Conservation (phyloP, 495 filamentous ascomycete genomes). For the Penicillium verhagenii region DNA sequence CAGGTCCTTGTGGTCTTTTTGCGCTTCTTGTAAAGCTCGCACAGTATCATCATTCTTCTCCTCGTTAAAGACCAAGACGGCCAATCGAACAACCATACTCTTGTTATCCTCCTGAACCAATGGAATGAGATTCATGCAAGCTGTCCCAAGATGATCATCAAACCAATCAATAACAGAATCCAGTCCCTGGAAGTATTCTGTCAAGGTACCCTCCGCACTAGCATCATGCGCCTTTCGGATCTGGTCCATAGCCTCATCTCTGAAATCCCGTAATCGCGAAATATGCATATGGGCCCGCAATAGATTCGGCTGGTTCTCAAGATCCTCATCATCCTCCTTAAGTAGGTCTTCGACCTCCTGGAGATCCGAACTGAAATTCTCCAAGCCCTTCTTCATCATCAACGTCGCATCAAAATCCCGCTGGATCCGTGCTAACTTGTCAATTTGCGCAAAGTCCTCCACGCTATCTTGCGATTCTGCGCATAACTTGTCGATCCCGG, state of each 20-base stretch:
- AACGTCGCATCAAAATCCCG: slow-evolving; percentile 90
- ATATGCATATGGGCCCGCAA: slow-evolving; percentile 86
- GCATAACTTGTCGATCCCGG: slow-evolving; percentile 97
- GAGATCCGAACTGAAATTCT: slow-evolving; percentile 77
- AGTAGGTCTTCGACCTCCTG: slow-evolving; percentile 72
- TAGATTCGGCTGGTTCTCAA: slow-evolving; percentile 90
- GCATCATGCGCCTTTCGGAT: slow-evolving; percentile 71
- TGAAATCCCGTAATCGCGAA: slow-evolving; percentile 85
- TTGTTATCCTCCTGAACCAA: slow-evolving; percentile 80
- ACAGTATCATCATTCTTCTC: slow-evolving; percentile 94
- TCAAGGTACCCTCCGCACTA: slow-evolving; percentile 73
- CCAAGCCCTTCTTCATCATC: slow-evolving; percentile 85
- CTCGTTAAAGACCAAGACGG: slow-evolving; percentile 89
- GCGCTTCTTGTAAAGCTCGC: slow-evolving; percentile 84
- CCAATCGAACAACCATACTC: slow-evolving; percentile 85
- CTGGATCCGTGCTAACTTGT: slow-evolving; percentile 88
- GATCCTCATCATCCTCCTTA: slow-evolving; percentile 75
- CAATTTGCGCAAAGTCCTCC: slow-evolving; percentile 94
- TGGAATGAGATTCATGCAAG: slow-evolving; percentile 86
- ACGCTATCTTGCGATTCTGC: slow-evolving; percentile 96
- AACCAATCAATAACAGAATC: slow-evolving; percentile 90
- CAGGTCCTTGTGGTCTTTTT: slow-evolving; percentile 92
- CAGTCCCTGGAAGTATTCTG: slow-evolving; percentile 84
- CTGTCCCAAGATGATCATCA: slow-evolving; percentile 86
- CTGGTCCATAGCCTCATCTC: slow-evolving; percentile 95